phyloP scores from a whole-genome alignment of 192 early-diverging fungal genomes.

The Obelidium mucronatum region DNA sequence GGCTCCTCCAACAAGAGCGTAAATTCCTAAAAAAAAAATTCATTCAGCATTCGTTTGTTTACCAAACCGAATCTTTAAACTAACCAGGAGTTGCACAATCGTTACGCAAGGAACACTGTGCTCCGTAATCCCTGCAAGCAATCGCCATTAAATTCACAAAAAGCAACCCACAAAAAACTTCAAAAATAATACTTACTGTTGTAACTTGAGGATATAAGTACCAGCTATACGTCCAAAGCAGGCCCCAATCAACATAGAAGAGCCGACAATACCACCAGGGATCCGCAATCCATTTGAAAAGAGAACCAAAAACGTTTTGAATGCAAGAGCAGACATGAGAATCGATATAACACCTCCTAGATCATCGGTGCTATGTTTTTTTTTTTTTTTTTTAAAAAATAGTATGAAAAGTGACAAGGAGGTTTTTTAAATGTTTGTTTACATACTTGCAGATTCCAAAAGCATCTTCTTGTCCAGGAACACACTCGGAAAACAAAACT shows the following conservation, averaged over 20 bases:
- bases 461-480: slow-evolving; percentile 20
- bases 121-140: background rate
- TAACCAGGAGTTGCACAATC: slow-evolving; percentile 82
- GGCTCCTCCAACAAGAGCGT: slow-evolving; percentile 90
- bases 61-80: background rate
- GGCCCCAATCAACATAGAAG: slow-evolving; percentile 89
- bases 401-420: no score
- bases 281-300: slow-evolving; percentile 61
- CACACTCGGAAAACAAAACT: slow-evolving; percentile 49
- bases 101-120: slow-evolving; percentile 68
- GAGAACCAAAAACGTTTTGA: slow-evolving; percentile 41
- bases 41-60: background rate
- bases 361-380: background rate
- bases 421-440: no score
- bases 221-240: slow-evolving; percentile 84
- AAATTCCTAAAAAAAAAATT: no score
- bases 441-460: slow-evolving; percentile 32
- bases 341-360: background rate
- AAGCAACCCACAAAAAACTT: background rate
- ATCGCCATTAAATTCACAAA: background rate
- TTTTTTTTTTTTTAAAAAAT: no score
- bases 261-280: slow-evolving; percentile 90
- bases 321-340: slow-evolving; percentile 33
- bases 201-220: slow-evolving; percentile 67
- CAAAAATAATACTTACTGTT: background rate